Percentiles rank a stretch among this genome's conserved stretches.
These are phyloP conservation scores for Nakaseomyces nivariensis DNA, from an alignment of 1,139 yeast genomes.

Conservation along the genomic window DNA sequence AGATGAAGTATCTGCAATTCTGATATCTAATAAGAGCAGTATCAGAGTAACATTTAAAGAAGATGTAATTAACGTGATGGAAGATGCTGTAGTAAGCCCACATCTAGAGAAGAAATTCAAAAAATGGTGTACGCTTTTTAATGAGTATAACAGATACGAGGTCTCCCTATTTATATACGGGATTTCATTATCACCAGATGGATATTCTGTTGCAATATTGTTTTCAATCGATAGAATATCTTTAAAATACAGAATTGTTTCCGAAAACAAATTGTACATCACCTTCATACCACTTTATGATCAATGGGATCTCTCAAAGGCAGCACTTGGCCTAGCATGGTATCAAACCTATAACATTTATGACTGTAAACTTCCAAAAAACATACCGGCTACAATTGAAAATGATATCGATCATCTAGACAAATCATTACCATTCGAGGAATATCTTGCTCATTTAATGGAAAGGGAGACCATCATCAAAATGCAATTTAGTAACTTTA, in stretches of 20 bases:
- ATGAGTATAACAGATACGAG: constrained; percentile 25
- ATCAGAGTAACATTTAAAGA: constrained; percentile 10
- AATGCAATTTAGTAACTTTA: constrained; percentile 23
- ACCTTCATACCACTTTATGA: constrained; percentile 26
- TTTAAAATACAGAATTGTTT: constrained; percentile 29
- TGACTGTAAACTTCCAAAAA: constrained; percentile 15
- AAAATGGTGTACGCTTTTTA: constrained; percentile 23
- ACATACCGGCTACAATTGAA: neutral
- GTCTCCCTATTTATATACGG: constrained; percentile 26
- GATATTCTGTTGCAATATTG: constrained; percentile 27
- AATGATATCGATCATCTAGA: neutral
- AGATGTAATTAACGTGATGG: constrained; percentile 6
- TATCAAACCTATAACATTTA: constrained; percentile 31
- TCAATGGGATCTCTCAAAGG: constrained; percentile 18
- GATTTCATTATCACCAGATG: constrained; percentile 26
- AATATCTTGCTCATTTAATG: constrained; percentile 20
- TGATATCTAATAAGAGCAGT: constrained; percentile 20
- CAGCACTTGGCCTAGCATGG: constrained; percentile 29
- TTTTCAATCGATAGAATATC: constrained; percentile 30
- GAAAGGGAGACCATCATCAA: constrained; percentile 14
- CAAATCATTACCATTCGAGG: constrained; percentile 10
- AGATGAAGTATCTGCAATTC: constrained; percentile 8
- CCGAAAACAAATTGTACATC: constrained; percentile 27
- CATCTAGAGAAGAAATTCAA: constrained; percentile 21
- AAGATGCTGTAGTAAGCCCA: constrained; percentile 22